A percentile compares a stretch with the other conserved stretches of the same genome.
Evolutionary conservation across 805 yeast genomes (phyloP).

Genomic region (Candida tallmaniae): DNA sequence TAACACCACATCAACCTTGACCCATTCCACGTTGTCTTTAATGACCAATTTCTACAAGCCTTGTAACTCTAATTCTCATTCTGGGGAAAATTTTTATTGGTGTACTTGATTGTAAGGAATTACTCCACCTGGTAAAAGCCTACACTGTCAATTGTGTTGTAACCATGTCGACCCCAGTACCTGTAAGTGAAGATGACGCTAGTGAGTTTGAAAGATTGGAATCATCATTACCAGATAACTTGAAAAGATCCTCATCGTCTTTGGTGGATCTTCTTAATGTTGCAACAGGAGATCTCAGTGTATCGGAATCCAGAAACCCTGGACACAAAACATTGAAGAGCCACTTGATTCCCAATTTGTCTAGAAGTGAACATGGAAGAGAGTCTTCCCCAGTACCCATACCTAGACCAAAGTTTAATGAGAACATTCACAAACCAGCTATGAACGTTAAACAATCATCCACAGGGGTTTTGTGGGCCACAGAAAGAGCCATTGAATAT

Average conservation of each 20-base stretch:
- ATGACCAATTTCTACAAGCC: no score
- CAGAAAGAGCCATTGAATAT: slow-evolving; percentile 55
- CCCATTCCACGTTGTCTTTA: no score
- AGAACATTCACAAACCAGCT: slow-evolving; percentile 50
- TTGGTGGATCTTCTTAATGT: slow-evolving; percentile 33
- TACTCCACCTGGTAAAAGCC: no score
- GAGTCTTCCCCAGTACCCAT: slow-evolving; percentile 47
- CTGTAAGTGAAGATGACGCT: slow-evolving; percentile 10
- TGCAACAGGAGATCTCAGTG: slow-evolving; percentile 9
- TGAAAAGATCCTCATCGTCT: slow-evolving; percentile 35
- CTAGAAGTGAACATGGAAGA: slow-evolving; percentile 30
- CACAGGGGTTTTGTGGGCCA: slow-evolving; percentile 63
- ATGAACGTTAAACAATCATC: slow-evolving; percentile 55
- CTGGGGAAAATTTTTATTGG: no score
- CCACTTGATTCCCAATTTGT: slow-evolving; percentile 24
- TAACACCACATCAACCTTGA: no score
- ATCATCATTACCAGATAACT: slow-evolving; percentile 36
- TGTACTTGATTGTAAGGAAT: no score
- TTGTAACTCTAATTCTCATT: no score
- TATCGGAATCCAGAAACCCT: slow-evolving; percentile 20
- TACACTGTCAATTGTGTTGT: no score
- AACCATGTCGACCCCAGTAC: neutral
- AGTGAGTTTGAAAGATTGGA: slow-evolving; percentile 39
- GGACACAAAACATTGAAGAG: slow-evolving; percentile 11
- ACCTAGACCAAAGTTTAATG: slow-evolving; percentile 43